phyloP scores from a whole-genome alignment of 176 grass and related monocot species.

The Echinochloa phyllopogon region DNA sequence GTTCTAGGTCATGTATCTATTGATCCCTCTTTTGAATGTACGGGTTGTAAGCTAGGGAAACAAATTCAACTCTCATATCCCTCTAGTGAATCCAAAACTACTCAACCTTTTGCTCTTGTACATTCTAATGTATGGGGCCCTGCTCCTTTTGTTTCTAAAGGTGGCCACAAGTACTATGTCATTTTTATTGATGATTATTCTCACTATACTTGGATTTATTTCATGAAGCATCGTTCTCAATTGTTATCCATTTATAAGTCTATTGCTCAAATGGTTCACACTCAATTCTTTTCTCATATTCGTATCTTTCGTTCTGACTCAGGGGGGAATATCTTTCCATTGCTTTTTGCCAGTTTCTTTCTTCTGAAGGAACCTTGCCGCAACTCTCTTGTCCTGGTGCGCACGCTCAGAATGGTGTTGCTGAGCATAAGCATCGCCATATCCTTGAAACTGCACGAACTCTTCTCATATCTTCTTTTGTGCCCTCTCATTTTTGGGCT shows the following conservation, averaged over 20 bases:
- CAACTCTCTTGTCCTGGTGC: no score
- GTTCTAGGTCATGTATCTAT: no score
- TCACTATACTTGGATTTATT: not conserved
- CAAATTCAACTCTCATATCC: not conserved
- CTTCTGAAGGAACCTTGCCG: not conserved
- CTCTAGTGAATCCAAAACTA: not conserved
- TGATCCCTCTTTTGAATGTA: not conserved
- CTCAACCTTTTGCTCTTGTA: not conserved
- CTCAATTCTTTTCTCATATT: not conserved
- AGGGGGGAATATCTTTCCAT: not conserved
- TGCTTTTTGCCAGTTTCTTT: not conserved
- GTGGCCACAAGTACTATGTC: not conserved
- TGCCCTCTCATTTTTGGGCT: no score
- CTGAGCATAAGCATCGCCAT: no score
- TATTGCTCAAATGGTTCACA: not conserved
- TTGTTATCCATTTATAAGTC: not conserved
- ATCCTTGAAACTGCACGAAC: no score
- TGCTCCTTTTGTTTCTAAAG: not conserved
- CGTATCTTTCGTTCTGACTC: not conserved
- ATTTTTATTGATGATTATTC: not conserved
- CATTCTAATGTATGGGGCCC: not conserved
- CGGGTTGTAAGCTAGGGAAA: not conserved
- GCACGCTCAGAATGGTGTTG: no score
- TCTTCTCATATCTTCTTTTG: no score
- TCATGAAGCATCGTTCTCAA: not conserved